Conservation (phyloP, 1,284 basidiomycete species). For the Irpex lacteus region DNA sequence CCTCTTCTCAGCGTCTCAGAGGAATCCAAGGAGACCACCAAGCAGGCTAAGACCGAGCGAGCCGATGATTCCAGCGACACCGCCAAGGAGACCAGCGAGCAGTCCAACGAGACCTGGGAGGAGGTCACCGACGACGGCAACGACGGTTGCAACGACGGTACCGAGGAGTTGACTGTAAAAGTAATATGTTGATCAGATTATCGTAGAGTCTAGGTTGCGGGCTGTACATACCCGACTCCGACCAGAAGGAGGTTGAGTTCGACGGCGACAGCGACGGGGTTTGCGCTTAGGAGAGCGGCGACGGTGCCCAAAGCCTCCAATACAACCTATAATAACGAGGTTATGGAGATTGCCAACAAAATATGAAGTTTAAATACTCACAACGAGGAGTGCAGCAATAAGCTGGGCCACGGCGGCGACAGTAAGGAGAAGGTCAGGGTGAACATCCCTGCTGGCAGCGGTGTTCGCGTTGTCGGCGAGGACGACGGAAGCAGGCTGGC, state of each 20-base stretch:
- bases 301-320: not conserved
- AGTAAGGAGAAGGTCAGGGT: not conserved
- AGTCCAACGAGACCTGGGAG: conserved; percentile 13
- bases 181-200: no score
- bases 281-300: not conserved
- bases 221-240: not conserved
- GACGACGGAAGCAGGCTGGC: not conserved
- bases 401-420: not conserved
- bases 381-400: not conserved
- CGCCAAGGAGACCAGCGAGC: conserved; percentile 18
- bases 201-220: not conserved
- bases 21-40: conserved; percentile 19
- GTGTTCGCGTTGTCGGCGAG: not conserved
- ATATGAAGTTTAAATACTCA: not conserved
- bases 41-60: conserved; percentile 21
- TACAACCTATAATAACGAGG: not conserved
- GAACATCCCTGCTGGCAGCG: not conserved
- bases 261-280: not conserved
- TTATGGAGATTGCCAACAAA: not conserved
- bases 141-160: conserved; percentile 26
- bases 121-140: conserved; percentile 26
- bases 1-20: not conserved
- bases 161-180: not conserved
- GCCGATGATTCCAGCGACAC: conserved; percentile 17
- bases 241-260: not conserved